A percentile compares a stretch with the other conserved stretches of the same genome.
phyloP scores from a whole-genome alignment of 139 green algal species.

The Coccomyxa sp. region DNA sequence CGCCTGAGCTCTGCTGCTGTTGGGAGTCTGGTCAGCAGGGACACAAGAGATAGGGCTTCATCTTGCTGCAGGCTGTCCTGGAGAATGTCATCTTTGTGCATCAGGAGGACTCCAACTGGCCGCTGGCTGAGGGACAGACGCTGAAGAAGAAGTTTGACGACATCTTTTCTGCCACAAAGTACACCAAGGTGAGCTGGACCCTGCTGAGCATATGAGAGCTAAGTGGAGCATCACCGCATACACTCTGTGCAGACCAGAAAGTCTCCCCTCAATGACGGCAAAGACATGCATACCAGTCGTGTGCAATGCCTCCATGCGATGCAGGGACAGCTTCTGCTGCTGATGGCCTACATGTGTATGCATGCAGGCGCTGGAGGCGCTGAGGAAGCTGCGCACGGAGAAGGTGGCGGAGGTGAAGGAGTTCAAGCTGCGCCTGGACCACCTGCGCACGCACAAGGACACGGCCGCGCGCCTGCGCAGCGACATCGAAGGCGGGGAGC shows the following conservation, averaged over 20 bases:
- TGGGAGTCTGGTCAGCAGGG: background rate
- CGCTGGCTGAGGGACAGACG: conserved; percentile 77
- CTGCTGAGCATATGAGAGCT: background rate
- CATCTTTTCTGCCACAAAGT: conserved; percentile 95
- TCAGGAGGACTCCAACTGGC: conserved; percentile 98
- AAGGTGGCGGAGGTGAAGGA: conserved; percentile 61
- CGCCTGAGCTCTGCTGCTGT: too few species aligned
- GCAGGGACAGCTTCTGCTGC: too few species aligned
- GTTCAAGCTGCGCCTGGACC: conserved; percentile 65
- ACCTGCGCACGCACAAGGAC: conserved; percentile 59
- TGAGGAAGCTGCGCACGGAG: conserved; percentile 83
- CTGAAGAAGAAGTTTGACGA: conserved; percentile 99
- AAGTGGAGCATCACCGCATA: background rate
- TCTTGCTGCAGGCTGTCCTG: conserved; percentile 77
- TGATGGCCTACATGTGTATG: too few species aligned
- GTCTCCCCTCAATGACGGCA: too few species aligned
- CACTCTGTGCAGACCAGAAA: background rate
- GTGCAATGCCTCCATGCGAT: too few species aligned
- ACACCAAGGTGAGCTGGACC: conserved; percentile 76
- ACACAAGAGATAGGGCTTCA: background rate
- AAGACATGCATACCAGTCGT: background rate
- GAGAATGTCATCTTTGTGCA: conserved; percentile 99
- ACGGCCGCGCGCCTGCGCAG: conserved; percentile 20
- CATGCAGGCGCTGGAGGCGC: conserved; percentile 80
- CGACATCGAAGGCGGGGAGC: conserved; percentile 21